Conservation (phyloP, 2,329 filamentous ascomycete genomes). For the Pestalotiopsis sp. region DNA sequence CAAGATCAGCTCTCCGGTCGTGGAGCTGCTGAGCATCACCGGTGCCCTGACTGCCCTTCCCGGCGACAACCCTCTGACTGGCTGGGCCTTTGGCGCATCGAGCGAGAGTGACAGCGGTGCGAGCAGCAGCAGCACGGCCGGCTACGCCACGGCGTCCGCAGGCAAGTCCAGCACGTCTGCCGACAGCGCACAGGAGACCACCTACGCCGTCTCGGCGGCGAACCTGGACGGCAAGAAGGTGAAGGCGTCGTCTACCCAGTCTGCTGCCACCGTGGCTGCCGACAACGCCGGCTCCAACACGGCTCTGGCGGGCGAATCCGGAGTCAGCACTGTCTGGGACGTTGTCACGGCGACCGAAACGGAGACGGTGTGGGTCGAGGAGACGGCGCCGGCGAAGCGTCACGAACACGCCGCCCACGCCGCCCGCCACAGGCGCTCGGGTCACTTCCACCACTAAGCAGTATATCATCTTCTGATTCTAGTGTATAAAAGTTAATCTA, state of each 20-base stretch:
- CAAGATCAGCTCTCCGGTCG: slow-evolving; percentile 52
- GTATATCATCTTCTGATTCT: not conserved
- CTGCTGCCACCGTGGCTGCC: not conserved
- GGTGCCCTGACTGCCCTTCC: slow-evolving; percentile 48
- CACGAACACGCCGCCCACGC: not conserved
- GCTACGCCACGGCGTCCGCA: not conserved
- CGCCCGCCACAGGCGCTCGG: slow-evolving; percentile 9
- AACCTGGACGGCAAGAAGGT: slow-evolving; percentile 3
- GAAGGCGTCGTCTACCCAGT: not conserved
- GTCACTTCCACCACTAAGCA: not conserved
- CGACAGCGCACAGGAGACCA: not conserved
- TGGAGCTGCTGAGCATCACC: slow-evolving; percentile 37
- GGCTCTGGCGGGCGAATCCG: not conserved
- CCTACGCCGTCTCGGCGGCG: not conserved
- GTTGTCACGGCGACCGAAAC: slow-evolving; percentile 11
- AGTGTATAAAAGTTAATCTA: not conserved
- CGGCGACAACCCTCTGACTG: slow-evolving; percentile 56
- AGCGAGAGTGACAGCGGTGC: not conserved
- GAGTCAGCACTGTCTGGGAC: slow-evolving; percentile 4
- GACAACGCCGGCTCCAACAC: not conserved
- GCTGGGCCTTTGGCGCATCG: slow-evolving; percentile 38
- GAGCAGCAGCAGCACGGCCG: not conserved
- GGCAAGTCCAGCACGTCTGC: not conserved
- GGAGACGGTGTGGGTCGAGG: not conserved
- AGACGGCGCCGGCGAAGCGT: slow-evolving; percentile 6